A percentile compares a stretch with the other conserved stretches of the same genome.
Evolutionary conservation across 495 filamentous ascomycete genomes (phyloP).

Genomic region (Podospora pseudocomata): DNA sequence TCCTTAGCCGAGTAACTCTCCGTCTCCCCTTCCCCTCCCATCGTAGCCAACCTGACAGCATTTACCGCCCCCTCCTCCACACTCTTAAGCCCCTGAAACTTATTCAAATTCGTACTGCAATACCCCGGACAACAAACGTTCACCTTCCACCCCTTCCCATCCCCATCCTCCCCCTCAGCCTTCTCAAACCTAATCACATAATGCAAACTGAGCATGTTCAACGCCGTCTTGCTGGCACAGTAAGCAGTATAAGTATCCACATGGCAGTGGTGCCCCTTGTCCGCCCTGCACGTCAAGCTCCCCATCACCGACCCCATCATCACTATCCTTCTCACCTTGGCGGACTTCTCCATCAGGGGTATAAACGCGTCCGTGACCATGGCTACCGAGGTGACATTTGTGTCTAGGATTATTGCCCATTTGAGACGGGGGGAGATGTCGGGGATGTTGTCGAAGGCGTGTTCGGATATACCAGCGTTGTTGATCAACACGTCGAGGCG

Average conservation of each 20-base stretch:
- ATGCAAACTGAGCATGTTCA: constrained; percentile 38
- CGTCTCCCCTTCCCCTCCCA: constrained; percentile 23
- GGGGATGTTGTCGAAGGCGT: neutral
- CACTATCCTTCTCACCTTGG: constrained; percentile 37
- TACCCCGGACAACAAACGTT: constrained; percentile 26
- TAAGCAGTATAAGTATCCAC: constrained; percentile 20
- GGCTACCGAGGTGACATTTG: constrained; percentile 41
- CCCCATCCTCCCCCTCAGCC: constrained; percentile 22
- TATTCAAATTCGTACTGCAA: constrained; percentile 23
- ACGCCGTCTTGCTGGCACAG: constrained; percentile 37
- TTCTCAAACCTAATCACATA: constrained; percentile 17
- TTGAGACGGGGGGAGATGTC: neutral
- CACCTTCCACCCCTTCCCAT: constrained; percentile 28
- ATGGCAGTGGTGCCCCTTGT: neutral
- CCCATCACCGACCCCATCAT: constrained; percentile 40
- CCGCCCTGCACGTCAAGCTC: constrained; percentile 22
- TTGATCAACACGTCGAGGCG: constrained; percentile 52
- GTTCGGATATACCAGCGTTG: constrained; percentile 41
- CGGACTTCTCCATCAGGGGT: constrained; percentile 43
- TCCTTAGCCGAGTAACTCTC: constrained; percentile 20
- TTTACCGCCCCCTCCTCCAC: constrained; percentile 20
- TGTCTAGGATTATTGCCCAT: constrained; percentile 28
- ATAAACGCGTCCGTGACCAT: constrained; percentile 42
- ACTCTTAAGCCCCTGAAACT: neutral
- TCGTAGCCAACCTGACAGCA: constrained; percentile 20